phyloP scores from a whole-genome alignment of 768 basidiomycete genomes.

The Boletus subparvulus region DNA sequence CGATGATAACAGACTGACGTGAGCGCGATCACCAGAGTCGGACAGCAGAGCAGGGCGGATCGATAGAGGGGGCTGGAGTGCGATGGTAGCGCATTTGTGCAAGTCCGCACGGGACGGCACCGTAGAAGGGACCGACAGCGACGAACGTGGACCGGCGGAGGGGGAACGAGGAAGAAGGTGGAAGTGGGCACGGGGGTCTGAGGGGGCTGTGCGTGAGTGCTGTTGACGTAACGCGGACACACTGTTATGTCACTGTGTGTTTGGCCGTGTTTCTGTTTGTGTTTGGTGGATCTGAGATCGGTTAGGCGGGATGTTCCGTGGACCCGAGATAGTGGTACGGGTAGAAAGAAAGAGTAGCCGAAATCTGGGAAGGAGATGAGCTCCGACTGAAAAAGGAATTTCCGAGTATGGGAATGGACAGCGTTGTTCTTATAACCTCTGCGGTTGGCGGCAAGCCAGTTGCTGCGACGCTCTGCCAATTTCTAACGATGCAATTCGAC shows the following conservation, averaged over 20 bases:
- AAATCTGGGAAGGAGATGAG: constrained; percentile 37
- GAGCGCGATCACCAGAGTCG: too few species aligned
- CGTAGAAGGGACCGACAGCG: constrained; percentile 5
- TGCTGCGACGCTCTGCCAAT: constrained; percentile 25
- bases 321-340: constrained; percentile 33
- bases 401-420: constrained; percentile 22
- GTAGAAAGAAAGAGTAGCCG: constrained; percentile 38
- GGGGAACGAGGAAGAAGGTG: neutral
- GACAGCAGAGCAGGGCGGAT: neutral
- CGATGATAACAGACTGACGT: too few species aligned
- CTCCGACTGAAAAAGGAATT: constrained; percentile 26
- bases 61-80: neutral
- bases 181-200: constrained; percentile 10
- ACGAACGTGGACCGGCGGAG: constrained; percentile 16
- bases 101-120: constrained; percentile 6
- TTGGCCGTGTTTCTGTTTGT: constrained; percentile 19
- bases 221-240: constrained; percentile 35
- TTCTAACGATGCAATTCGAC: constrained; percentile 53
- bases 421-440: constrained; percentile 37
- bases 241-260: constrained; percentile 31
- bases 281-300: constrained; percentile 29
- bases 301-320: constrained; percentile 33
- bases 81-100: constrained; percentile 18
- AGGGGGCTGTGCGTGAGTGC: constrained; percentile 31
- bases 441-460: constrained; percentile 11